Percentiles rank a stretch among this genome's conserved stretches.
Conservation (phyloP, 352 stramenopile genomes). For the Phytophthora aleatoria region DNA sequence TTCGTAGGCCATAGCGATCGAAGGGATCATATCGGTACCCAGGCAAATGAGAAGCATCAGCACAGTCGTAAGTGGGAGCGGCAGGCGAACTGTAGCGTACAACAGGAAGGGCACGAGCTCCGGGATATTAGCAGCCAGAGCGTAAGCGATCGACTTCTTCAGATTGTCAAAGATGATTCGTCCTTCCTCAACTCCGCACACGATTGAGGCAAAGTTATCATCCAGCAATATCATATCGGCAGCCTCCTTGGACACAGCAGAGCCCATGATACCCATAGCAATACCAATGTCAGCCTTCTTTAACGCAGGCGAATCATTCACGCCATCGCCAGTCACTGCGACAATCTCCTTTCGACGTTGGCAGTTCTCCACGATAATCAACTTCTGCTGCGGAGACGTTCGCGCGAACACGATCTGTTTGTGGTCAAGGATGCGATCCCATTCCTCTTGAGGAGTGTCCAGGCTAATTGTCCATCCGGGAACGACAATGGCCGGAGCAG, state of each 20-base stretch:
- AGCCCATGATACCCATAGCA: slow-evolving; percentile 98
- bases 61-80: slow-evolving; percentile 90
- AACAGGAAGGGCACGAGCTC: slow-evolving; percentile 87
- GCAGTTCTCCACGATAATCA: slow-evolving; percentile 95
- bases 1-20: slow-evolving; percentile 95
- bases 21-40: slow-evolving; percentile 93
- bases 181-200: slow-evolving; percentile 95
- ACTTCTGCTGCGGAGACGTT: slow-evolving; percentile 94
- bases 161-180: slow-evolving; percentile 96
- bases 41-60: slow-evolving; percentile 93
- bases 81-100: slow-evolving; percentile 87
- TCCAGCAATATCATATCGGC: slow-evolving; percentile 97
- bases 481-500: slow-evolving; percentile 81
- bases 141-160: slow-evolving; percentile 94
- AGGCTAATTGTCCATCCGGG: slow-evolving; percentile 83
- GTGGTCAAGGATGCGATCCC: slow-evolving; percentile 85
- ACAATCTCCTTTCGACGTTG: slow-evolving; percentile 89
- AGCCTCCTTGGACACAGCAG: slow-evolving; percentile 94
- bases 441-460: slow-evolving; percentile 79
- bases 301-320: slow-evolving; percentile 97
- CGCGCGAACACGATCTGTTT: slow-evolving; percentile 96
- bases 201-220: slow-evolving; percentile 98
- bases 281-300: slow-evolving; percentile 98
- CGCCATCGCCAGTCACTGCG: slow-evolving; percentile 96
- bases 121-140: slow-evolving; percentile 92